These are phyloP conservation scores for Cercophora scortea DNA, from an alignment of 495 filamentous ascomycete genomes.

Conservation along the genomic window DNA sequence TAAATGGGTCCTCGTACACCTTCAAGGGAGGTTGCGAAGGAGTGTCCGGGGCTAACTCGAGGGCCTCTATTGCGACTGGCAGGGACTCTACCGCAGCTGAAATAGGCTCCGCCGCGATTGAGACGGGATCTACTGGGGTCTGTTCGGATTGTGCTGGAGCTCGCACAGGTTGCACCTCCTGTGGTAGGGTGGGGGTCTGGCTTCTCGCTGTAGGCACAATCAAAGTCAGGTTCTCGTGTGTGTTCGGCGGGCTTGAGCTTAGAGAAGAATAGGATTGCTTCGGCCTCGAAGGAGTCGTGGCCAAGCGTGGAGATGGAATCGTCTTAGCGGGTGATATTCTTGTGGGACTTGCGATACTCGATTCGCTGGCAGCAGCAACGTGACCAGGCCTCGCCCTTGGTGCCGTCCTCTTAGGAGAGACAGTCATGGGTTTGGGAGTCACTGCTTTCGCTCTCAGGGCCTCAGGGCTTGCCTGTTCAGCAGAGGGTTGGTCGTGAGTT, in stretches of 20 bases:
- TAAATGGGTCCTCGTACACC: constrained; percentile 56
- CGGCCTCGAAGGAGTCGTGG: constrained; percentile 31
- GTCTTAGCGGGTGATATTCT: constrained; percentile 18
- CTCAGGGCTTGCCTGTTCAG: constrained; percentile 33
- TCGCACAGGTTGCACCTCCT: too few species aligned
- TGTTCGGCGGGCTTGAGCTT: constrained; percentile 19
- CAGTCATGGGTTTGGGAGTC: constrained; percentile 31
- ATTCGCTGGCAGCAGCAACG: constrained; percentile 36
- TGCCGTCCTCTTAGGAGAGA: constrained; percentile 37
- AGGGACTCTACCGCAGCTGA: constrained; percentile 8
- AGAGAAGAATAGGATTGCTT: constrained; percentile 7
- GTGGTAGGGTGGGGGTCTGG: too few species aligned
- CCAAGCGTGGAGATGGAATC: constrained; percentile 16
- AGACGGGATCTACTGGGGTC: too few species aligned
- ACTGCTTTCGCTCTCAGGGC: constrained; percentile 24
- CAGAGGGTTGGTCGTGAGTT: constrained; percentile 32
- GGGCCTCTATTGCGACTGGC: constrained; percentile 5
- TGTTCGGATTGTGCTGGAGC: too few species aligned
- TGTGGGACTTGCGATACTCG: constrained; percentile 29
- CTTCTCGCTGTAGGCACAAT: constrained; percentile 29
- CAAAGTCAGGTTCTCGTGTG: constrained; percentile 46
- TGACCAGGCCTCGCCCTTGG: constrained; percentile 34
- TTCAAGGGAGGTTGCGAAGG: constrained; percentile 35
- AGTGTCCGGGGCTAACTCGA: constrained; percentile 17
- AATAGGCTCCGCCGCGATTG: too few species aligned